Evolutionary conservation across 2,329 filamentous ascomycete genomes (phyloP), one percentile per base, ranked within the genome.

Genomic region (Alternaria panax): DNA sequence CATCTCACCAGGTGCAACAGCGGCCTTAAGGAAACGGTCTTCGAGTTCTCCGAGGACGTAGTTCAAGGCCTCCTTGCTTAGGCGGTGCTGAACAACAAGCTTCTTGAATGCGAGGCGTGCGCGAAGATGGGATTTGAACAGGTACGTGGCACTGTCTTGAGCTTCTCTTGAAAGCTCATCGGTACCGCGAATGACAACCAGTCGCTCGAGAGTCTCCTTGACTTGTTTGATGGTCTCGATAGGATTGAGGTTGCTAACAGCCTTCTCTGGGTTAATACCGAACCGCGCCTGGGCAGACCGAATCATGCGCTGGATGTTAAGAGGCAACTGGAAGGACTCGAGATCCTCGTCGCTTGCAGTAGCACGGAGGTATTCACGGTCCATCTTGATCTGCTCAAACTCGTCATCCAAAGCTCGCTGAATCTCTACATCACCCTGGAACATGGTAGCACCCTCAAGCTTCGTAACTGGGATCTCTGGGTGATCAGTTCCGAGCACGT

Each of bases 1-100:
- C 95, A 99, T 99, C 78, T 99, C 96, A 75, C 96, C 95, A 47
- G 95, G 94, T 70, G 89, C 92, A 62, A 97, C 93, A 69, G 91
- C 88, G 46, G 94, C 88, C 71, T 91, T 90, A 34, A 91, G 87
- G 86, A 96, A 99, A 62, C 93, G 88, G 74, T 87, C 93, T 80
- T 96, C 92, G 40, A 99, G 84, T 70, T 97, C 93, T 66, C 95
- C 95, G 38, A 99, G 79, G 46, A 99, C 88, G 75, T 97, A 93
- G 63, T 95, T 90, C 73, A 99, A 94, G 1, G 95, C 94, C 64
- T 97, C 86, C 79, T 92, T 95, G 81, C 92, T 96, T 67, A 99
- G 81, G 12, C 90, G 90, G 74, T 97, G 90, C 68, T 93, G 87
- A 54, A 92, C 89, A 45, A 96, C 93, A 61, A 99, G 84, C 60